Percentiles rank a stretch among this genome's conserved stretches.
Conservation (phyloP, 257 asterid genomes). For the Solanum chaucha region DNA sequence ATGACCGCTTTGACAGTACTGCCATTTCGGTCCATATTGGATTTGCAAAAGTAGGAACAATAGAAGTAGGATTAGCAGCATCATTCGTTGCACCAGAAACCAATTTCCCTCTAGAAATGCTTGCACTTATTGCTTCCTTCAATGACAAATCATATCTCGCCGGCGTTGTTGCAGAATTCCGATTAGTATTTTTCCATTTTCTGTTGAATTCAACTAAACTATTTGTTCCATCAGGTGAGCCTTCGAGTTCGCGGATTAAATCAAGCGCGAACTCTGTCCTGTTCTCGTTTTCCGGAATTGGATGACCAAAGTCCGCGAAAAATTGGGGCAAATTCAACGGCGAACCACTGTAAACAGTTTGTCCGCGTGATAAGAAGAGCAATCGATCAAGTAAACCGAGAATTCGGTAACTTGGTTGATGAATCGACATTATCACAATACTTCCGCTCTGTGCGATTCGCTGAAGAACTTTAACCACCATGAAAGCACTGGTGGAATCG, state of each 20-base stretch:
- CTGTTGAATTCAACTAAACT: conserved; percentile 25
- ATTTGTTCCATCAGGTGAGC: conserved; percentile 13
- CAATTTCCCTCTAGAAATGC: conserved; percentile 31
- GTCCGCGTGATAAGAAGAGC: conserved; percentile 27
- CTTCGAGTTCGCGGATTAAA: conserved; percentile 30
- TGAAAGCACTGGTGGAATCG: conserved; percentile 36
- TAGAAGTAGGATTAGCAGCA: conserved; percentile 1
- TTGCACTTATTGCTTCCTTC: conserved; percentile 26
- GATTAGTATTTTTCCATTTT: conserved; percentile 2
- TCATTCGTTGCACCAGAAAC: conserved; percentile 23
- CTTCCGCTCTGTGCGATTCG: conserved; percentile 40
- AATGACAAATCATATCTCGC: conserved; percentile 1
- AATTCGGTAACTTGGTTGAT: conserved; percentile 40
- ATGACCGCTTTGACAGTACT: conserved; percentile 17
- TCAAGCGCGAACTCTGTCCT: conserved; percentile 29
- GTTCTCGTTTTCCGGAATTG: conserved; percentile 29
- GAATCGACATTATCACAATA: conserved; percentile 37
- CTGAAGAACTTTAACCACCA: conserved; percentile 35
- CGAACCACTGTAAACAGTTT: conserved; percentile 25
- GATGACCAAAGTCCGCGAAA: conserved; percentile 28
- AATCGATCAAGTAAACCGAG: conserved; percentile 23
- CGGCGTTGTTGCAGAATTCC: background rate
- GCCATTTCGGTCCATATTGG: conserved; percentile 30
- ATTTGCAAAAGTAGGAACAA: conserved; percentile 29
- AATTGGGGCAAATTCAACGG: conserved; percentile 15